Base-by-base conservation (phyloP, 192 early-diverging fungal genomes). In the Coemansia sp. region DNA sequence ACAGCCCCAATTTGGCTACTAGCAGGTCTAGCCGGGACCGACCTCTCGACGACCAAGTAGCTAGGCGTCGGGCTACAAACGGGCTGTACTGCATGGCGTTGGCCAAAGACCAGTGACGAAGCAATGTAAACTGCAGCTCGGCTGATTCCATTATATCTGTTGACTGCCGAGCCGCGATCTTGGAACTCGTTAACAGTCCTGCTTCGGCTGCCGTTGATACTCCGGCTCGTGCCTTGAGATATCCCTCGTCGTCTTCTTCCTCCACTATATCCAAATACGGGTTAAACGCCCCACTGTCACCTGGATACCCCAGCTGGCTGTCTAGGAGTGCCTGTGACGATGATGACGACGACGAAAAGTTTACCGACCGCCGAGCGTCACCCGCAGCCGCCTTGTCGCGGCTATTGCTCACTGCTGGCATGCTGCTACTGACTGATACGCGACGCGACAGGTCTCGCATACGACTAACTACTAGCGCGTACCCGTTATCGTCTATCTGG, bases 1-100 rank as follows among this genome's bases (percentile, higher is more conserved):
- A 94, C 58, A 98, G 89, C 84, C 97, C 97, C 88, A 97, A 94
- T 68, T 95, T 95, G 57, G 94, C 93, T 60, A 98, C 73, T 5
- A 60, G 31, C 16, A 95, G 90, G 18, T 87, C 86, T n/a, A 98
- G 79, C 34, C 90, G 83, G 71, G 90, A 85, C 60, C 93, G 85
- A 3, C 97, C 97, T 24, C 83, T 86, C 66, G 92, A 92, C 24
- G 90, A 90, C 97, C 97, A 98, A 4, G 95, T 89, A 10, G 92
- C 95, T 43, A 98, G 78, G 65, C 90, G 92, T 24, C 91, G 89
- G 5, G 91, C 93, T 8, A 98, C 94, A 66, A 94, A 97, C 11
- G 88, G 87, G 50, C 94, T 95, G 76, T 91, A 91, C 63, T 89
- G 92, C 94, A 98, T 90, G 58, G 91, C 89, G 41, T 92, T 93